A percentile compares a stretch with the other conserved stretches of the same genome.
Conservation (phyloP, 169 alveolate species). For the Perkinsus marinus region DNA sequence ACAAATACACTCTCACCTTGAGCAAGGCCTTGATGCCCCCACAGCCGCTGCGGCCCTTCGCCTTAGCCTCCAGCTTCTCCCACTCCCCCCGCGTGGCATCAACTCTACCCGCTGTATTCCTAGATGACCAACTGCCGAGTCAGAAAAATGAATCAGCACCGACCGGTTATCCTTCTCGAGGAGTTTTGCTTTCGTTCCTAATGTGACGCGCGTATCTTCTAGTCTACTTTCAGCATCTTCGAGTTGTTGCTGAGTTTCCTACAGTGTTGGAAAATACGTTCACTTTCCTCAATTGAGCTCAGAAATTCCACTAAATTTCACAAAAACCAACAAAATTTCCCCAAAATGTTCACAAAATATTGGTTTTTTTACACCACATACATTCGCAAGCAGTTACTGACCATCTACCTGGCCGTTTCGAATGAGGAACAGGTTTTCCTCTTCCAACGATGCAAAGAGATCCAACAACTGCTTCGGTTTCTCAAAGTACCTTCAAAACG, state of each 20-base stretch:
- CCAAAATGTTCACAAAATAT: too few relatives aligned
- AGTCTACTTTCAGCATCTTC: neutral
- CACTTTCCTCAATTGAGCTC: too few relatives aligned
- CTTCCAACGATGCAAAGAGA: constrained; percentile 33
- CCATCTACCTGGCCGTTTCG: constrained; percentile 37
- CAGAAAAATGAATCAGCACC: neutral
- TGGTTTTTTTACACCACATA: too few relatives aligned
- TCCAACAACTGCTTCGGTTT: constrained; percentile 45
- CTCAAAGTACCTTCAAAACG: constrained; percentile 26
- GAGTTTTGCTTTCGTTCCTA: neutral
- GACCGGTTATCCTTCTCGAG: neutral
- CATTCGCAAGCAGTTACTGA: neutral
- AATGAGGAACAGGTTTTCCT: constrained; percentile 36
- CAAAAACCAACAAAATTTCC: too few relatives aligned
- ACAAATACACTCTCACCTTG: neutral
- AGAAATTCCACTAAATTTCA: too few relatives aligned
- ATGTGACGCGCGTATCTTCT: neutral
- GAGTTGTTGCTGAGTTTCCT: neutral
- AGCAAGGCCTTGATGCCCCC: neutral
- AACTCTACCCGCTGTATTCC: neutral
- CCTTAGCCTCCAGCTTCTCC: neutral
- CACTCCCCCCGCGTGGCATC: neutral
- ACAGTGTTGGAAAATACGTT: too few relatives aligned
- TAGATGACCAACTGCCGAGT: neutral
- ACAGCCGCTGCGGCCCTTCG: neutral